Evolutionary conservation across 352 stramenopile species (phyloP).

Genomic region (Pythium aquatile): DNA sequence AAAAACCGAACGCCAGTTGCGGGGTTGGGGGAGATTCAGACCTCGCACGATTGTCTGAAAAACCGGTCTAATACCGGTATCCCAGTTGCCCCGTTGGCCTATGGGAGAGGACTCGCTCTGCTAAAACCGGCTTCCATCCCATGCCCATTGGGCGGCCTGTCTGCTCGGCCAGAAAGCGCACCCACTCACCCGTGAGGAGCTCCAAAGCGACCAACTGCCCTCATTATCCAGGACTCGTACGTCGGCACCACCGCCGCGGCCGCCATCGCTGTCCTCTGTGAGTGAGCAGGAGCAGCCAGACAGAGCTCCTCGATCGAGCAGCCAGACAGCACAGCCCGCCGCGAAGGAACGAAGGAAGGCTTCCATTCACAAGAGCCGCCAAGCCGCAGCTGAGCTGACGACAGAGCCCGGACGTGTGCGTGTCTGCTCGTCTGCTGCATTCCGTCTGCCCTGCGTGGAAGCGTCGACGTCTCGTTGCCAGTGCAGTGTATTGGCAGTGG

Average conservation of each 20-base stretch:
- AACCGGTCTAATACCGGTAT: slow-evolving; percentile 1
- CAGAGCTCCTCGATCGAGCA: neutral
- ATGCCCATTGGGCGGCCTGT: slow-evolving; percentile 6
- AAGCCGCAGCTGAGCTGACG: neutral
- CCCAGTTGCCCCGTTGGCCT: neutral
- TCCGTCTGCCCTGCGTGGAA: neutral
- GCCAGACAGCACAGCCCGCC: neutral
- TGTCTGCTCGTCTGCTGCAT: neutral
- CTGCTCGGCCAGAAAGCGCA: slow-evolving; percentile 7
- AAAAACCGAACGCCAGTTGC: neutral
- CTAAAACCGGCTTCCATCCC: slow-evolving; percentile 3
- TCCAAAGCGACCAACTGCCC: neutral
- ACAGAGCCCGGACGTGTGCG: neutral
- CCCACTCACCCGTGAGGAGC: slow-evolving; percentile 4
- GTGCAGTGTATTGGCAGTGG: neutral
- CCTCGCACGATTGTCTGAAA: neutral
- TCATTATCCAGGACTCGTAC: neutral
- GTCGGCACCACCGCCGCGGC: neutral
- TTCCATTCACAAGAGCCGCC: neutral
- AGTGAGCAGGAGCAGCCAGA: neutral
- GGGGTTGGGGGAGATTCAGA: neutral
- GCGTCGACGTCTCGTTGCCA: neutral
- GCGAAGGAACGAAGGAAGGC: neutral
- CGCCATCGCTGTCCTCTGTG: neutral
- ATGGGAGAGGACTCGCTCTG: neutral